These are phyloP conservation scores for Ceratobasidium sp. DNA, from an alignment of 1,284 basidiomycete species.

Conservation along the genomic window DNA sequence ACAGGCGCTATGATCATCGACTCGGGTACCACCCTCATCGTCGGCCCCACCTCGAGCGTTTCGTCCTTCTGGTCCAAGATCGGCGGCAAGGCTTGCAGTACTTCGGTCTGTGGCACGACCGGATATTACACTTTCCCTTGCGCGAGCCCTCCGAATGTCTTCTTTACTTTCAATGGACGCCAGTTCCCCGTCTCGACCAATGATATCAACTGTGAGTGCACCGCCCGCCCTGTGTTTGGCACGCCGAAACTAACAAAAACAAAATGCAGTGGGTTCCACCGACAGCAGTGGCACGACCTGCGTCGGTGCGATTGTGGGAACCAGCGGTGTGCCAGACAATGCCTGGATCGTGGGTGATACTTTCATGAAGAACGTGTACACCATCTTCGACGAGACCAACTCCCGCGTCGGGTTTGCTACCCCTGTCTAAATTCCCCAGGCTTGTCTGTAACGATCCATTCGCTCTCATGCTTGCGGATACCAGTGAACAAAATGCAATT, in stretches of 20 bases:
- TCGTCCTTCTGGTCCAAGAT: slow-evolving; percentile 48
- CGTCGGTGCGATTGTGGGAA: slow-evolving; percentile 46
- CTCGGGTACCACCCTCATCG: slow-evolving; percentile 51
- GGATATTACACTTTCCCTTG: slow-evolving; percentile 46
- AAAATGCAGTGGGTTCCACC: slow-evolving; percentile 28
- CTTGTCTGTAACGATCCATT: too few relatives aligned
- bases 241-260: not conserved
- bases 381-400: slow-evolving; percentile 45
- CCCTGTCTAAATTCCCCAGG: not conserved
- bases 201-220: slow-evolving; percentile 45
- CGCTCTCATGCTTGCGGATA: too few relatives aligned
- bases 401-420: slow-evolving; percentile 46
- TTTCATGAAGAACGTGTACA: too few relatives aligned
- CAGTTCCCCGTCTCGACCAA: slow-evolving; percentile 42
- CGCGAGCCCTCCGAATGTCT: slow-evolving; percentile 20
- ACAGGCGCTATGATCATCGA: slow-evolving; percentile 48
- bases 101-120: slow-evolving; percentile 40
- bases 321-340: slow-evolving; percentile 20
- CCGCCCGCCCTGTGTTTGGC: not conserved
- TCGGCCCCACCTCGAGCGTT: slow-evolving; percentile 46
- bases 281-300: slow-evolving; percentile 15
- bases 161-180: slow-evolving; percentile 36
- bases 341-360: slow-evolving; percentile 47
- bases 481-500: too few relatives aligned
- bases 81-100: slow-evolving; percentile 45